These are phyloP conservation scores for Ploettnerulaceae sp. DNA, from an alignment of 2,329 filamentous ascomycete species.

Conservation along the genomic window DNA sequence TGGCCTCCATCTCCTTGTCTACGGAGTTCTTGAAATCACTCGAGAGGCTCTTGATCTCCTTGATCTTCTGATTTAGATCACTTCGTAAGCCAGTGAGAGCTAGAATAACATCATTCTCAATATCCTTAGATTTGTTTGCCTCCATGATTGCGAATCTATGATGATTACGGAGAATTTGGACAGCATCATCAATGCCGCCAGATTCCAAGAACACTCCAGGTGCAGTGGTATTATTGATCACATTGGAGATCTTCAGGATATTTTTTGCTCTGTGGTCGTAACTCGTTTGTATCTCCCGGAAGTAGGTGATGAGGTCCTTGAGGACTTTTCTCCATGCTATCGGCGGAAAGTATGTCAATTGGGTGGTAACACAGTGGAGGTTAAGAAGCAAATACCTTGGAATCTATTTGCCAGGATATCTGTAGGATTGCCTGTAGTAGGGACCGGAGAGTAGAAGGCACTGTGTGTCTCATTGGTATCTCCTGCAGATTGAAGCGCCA, in stretches of 20 bases:
- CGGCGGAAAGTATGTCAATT: conserved; percentile 11
- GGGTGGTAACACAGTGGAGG: background rate
- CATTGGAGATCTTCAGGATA: conserved; percentile 74
- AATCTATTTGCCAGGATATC: conserved; percentile 84
- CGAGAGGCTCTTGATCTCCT: conserved; percentile 91
- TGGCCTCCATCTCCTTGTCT: conserved; percentile 87
- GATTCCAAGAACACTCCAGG: conserved; percentile 73
- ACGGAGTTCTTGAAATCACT: conserved; percentile 97
- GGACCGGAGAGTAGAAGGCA: conserved; percentile 85
- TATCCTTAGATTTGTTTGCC: conserved; percentile 82
- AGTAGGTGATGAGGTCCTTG: conserved; percentile 91
- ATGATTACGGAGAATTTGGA: conserved; percentile 73
- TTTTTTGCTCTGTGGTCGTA: conserved; percentile 85
- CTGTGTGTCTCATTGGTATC: conserved; percentile 71
- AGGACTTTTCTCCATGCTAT: conserved; percentile 90
- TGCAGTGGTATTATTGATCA: conserved; percentile 72
- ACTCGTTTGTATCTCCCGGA: conserved; percentile 82
- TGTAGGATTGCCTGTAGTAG: conserved; percentile 80
- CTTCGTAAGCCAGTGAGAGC: conserved; percentile 80
- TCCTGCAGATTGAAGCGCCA: conserved; percentile 63
- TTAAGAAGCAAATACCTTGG: conserved; percentile 57
- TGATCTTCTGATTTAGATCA: conserved; percentile 93
- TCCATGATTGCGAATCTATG: conserved; percentile 77
- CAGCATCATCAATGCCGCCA: conserved; percentile 83
- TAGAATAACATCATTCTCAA: conserved; percentile 85